A percentile compares a stretch with the other conserved stretches of the same genome.
Conservation (phyloP, 345 rosid species). For the Euphorbia peplus region DNA sequence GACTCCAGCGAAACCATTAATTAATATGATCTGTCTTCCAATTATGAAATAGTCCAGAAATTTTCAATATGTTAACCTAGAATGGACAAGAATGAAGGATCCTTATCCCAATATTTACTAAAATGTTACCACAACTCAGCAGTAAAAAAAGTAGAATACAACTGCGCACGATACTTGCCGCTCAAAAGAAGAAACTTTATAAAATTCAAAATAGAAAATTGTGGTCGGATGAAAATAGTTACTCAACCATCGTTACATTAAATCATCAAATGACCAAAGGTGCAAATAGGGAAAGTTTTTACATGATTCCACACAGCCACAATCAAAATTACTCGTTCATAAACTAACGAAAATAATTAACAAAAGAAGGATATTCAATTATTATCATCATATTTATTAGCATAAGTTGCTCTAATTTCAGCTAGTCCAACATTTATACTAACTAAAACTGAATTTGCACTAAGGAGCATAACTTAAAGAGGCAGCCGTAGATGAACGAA, state of each 20-base stretch:
- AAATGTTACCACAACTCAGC: constrained; percentile 1
- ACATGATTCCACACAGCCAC: not conserved
- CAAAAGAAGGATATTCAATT: not conserved
- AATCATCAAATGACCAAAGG: not conserved
- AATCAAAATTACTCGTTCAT: not conserved
- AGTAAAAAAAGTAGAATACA: not conserved
- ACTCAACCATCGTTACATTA: not conserved
- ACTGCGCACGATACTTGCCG: not conserved
- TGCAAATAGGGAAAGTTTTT: not conserved
- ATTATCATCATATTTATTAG: not conserved
- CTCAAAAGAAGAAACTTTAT: not conserved
- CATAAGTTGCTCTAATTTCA: constrained; percentile 9
- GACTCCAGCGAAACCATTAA: constrained; percentile 22
- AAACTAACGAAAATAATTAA: not conserved
- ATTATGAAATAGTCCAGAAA: constrained; percentile 1
- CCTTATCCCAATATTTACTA: constrained; percentile 6
- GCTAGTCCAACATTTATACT: constrained; percentile 14
- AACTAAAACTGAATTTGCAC: constrained; percentile 14
- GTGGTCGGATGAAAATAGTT: not conserved
- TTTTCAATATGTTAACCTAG: constrained; percentile 15
- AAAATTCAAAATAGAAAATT: not conserved
- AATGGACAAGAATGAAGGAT: constrained; percentile 7
- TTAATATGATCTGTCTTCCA: constrained; percentile 23
- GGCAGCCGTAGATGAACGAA: not conserved
- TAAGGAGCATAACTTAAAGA: constrained; percentile 13